Percentiles rank a stretch among this genome's conserved stretches.
Evolutionary conservation across 345 rosid species (phyloP).

Genomic region (Acer saccharum): DNA sequence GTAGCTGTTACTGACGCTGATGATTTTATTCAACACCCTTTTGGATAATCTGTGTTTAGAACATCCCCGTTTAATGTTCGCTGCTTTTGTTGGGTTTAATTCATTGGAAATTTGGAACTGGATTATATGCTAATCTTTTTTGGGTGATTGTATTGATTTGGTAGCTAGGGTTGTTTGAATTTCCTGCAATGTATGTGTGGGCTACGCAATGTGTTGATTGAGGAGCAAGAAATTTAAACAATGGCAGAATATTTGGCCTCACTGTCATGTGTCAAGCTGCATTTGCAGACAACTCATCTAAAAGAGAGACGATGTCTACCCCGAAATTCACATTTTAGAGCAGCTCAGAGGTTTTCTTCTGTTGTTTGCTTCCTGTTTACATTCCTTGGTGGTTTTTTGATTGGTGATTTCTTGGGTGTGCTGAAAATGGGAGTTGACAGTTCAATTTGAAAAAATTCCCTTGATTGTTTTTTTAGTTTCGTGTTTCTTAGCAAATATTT

Average conservation of each 20-base stretch:
- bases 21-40: no score
- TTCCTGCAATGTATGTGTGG: not conserved
- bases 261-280: slow-evolving; percentile 46
- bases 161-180: not conserved
- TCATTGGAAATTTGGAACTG: not conserved
- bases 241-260: slow-evolving; percentile 61
- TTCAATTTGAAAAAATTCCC: not conserved
- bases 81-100: not conserved
- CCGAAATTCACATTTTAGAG: slow-evolving; percentile 29
- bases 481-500: not conserved
- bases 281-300: slow-evolving; percentile 29
- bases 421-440: not conserved
- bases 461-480: not conserved
- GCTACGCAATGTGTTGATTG: slow-evolving; percentile 34
- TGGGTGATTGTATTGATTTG: slow-evolving; percentile 14
- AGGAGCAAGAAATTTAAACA: slow-evolving; percentile 13
- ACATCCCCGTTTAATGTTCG: not conserved
- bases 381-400: not conserved
- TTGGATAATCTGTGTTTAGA: no score
- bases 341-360: slow-evolving; percentile 33
- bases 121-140: not conserved
- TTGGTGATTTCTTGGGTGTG: not conserved
- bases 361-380: not conserved
- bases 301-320: slow-evolving; percentile 22
- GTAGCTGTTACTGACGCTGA: no score